These are phyloP conservation scores for Xylariaceae sp. DNA, from an alignment of 2,329 filamentous ascomycete genomes.

Conservation along the genomic window DNA sequence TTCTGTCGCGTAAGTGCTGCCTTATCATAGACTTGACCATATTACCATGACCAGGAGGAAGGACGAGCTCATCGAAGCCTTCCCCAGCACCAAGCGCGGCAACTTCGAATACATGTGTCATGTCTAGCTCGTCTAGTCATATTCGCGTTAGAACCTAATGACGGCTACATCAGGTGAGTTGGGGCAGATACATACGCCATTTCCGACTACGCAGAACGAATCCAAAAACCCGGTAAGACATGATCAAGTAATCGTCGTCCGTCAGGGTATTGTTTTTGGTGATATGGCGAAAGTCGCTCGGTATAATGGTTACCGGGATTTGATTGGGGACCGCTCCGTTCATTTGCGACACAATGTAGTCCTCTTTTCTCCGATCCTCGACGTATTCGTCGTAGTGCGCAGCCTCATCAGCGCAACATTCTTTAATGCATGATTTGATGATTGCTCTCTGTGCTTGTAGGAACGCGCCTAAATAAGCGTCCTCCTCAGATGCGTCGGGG, in stretches of 20 bases:
- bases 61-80: constrained; percentile 39
- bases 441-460: not conserved
- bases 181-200: constrained; percentile 38
- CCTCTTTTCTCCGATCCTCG: not conserved
- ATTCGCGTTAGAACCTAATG: not conserved
- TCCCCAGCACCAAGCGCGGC: constrained; percentile 5
- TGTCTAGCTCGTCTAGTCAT: constrained; percentile 24
- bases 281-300: not conserved
- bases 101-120: constrained; percentile 17
- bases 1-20: constrained; percentile 42
- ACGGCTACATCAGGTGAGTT: not conserved
- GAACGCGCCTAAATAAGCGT: not conserved
- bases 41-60: constrained; percentile 37
- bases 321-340: not conserved
- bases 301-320: not conserved
- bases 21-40: constrained; percentile 38
- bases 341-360: constrained; percentile 6
- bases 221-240: constrained; percentile 43
- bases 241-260: too few relatives aligned
- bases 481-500: not conserved
- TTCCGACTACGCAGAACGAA: constrained; percentile 43
- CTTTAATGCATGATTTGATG: not conserved
- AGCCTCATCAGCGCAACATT: constrained; percentile 12
- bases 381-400: constrained; percentile 17
- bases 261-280: constrained; percentile 3